These are phyloP conservation scores for Golubevia pallescens DNA, from an alignment of 1,284 basidiomycete species.

Conservation along the genomic window DNA sequence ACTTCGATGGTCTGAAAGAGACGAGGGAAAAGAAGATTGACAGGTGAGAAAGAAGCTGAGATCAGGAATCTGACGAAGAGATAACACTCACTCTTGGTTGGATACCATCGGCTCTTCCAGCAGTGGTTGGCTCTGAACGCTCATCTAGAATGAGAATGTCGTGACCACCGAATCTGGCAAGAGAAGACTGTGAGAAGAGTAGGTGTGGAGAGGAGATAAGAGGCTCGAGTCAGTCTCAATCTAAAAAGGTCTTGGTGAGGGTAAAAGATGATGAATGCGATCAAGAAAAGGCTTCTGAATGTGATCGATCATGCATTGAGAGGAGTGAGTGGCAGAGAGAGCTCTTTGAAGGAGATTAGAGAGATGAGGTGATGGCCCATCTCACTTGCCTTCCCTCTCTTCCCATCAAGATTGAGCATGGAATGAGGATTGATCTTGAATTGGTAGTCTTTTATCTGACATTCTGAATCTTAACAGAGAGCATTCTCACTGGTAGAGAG, in stretches of 20 bases:
- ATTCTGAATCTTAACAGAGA: too few relatives aligned
- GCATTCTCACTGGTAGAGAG: too few relatives aligned
- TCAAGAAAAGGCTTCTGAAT: background rate
- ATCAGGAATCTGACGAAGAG: too few relatives aligned
- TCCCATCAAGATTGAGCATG: too few relatives aligned
- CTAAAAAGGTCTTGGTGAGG: constrained; percentile 2
- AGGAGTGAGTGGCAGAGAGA: background rate
- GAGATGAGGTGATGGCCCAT: too few relatives aligned
- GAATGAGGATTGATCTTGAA: too few relatives aligned
- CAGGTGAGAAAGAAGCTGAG: too few relatives aligned
- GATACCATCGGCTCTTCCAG: constrained; percentile 65
- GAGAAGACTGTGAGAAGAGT: constrained; percentile 8
- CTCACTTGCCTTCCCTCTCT: too few relatives aligned
- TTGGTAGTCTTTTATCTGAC: too few relatives aligned
- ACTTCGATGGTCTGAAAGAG: constrained; percentile 70
- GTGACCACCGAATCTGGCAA: constrained; percentile 52
- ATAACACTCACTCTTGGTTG: too few relatives aligned
- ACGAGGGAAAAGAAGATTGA: background rate
- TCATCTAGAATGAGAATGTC: constrained; percentile 59
- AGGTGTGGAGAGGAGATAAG: background rate
- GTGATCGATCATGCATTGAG: background rate
- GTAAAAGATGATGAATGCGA: background rate
- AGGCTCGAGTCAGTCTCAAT: constrained; percentile 9
- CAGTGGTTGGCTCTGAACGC: constrained; percentile 64
- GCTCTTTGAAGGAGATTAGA: background rate